Conservation (phyloP, 179 eudicot species). For the Gypsophila paniculata region DNA sequence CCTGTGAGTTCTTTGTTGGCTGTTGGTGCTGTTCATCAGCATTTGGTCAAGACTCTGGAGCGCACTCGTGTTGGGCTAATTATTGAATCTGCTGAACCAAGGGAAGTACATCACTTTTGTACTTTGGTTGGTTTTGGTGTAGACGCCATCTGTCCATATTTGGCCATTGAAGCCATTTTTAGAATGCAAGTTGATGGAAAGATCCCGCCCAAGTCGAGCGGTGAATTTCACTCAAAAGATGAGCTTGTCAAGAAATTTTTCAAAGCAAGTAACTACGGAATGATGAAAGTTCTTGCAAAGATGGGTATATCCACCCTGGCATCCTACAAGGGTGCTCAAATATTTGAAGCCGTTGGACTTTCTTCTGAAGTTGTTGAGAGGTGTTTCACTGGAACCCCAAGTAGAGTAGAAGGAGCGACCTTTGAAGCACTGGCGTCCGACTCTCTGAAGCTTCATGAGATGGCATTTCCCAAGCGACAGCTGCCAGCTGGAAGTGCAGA, state of each 20-base stretch:
- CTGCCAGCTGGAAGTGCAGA: conserved; percentile 90
- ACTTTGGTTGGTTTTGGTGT: conserved; percentile 95
- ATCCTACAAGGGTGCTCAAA: conserved; percentile 99
- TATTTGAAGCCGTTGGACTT: conserved; percentile 96
- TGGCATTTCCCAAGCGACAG: conserved; percentile 72
- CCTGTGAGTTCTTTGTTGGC: conserved; percentile 96
- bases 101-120: conserved; percentile 99
- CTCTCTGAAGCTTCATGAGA: conserved; percentile 67
- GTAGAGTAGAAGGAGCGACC: conserved; percentile 98
- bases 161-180: conserved; percentile 92
- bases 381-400: conserved; percentile 89
- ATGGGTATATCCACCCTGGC: conserved; percentile 99
- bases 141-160: conserved; percentile 94
- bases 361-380: conserved; percentile 88
- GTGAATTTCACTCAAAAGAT: conserved; percentile 70
- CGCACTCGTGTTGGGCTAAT: conserved; percentile 81
- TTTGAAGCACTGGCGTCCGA: conserved; percentile 83
- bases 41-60: conserved; percentile 80
- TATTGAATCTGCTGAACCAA: conserved; percentile 98
- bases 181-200: conserved; percentile 95
- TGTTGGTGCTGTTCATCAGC: conserved; percentile 98
- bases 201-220: conserved; percentile 77
- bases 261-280: conserved; percentile 87
- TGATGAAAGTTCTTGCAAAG: conserved; percentile 99
- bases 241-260: conserved; percentile 82